phyloP scores from a whole-genome alignment of 2,329 filamentous ascomycete species.

The Ascochyta viciae-villosae region DNA sequence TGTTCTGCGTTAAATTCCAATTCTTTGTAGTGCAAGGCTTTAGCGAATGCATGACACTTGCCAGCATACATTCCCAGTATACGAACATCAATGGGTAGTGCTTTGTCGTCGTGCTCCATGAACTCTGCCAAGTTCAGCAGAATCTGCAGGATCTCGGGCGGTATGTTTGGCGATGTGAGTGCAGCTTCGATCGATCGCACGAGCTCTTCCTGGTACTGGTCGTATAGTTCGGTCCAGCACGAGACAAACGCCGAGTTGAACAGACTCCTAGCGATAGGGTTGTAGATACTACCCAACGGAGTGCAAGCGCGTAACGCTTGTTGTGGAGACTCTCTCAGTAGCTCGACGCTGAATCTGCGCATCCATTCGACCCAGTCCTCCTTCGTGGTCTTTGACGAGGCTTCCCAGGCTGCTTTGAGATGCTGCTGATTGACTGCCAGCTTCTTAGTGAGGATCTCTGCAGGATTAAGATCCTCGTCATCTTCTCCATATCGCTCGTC shows the following conservation, averaged over 20 bases:
- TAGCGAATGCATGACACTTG: constrained; percentile 96
- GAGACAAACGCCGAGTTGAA: constrained; percentile 99
- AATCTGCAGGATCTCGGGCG: constrained; percentile 92
- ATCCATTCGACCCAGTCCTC: constrained; percentile 99
- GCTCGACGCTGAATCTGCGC: constrained; percentile 90
- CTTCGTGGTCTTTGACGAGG: constrained; percentile 92
- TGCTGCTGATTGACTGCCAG: constrained; percentile 97
- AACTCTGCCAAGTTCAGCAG: constrained; percentile 97
- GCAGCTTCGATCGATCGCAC: constrained; percentile 95
- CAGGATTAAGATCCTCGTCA: constrained; percentile 79
- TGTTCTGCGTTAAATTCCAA: constrained; percentile 98
- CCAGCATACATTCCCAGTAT: constrained; percentile 93
- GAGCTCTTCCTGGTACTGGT: constrained; percentile 95
- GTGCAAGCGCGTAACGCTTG: constrained; percentile 94
- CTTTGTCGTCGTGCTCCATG: constrained; percentile 99
- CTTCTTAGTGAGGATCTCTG: constrained; percentile 90
- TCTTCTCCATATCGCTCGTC: constrained; percentile 81
- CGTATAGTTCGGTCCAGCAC: constrained; percentile 97
- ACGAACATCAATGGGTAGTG: constrained; percentile 94
- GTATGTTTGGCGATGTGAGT: constrained; percentile 92
- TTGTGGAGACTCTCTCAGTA: constrained; percentile 94
- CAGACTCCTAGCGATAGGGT: constrained; percentile 87
- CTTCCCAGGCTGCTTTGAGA: constrained; percentile 96
- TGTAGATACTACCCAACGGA: constrained; percentile 86
- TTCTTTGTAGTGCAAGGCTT: constrained; percentile 98